These are phyloP conservation scores for Blastomyces parvus DNA, from an alignment of 2,329 filamentous ascomycete genomes.

Conservation along the genomic window DNA sequence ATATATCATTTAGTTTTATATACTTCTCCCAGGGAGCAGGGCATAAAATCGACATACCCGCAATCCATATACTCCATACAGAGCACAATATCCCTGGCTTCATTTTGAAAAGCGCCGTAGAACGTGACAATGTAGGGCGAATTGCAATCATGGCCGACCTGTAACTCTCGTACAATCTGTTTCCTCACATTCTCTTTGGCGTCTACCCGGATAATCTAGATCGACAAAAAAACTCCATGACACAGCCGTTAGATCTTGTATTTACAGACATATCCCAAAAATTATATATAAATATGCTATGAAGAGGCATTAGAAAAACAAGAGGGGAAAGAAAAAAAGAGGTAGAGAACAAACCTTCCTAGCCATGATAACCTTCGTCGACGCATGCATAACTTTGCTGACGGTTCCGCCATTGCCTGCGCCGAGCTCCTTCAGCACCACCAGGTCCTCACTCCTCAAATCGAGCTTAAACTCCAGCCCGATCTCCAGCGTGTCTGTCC, in stretches of 20 bases:
- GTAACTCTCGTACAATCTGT: constrained; percentile 90
- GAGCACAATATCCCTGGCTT: constrained; percentile 96
- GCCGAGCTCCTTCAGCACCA: constrained; percentile 88
- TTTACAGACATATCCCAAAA: not conserved
- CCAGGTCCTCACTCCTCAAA: constrained; percentile 79
- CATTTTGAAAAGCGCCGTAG: constrained; percentile 93
- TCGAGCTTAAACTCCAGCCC: constrained; percentile 95
- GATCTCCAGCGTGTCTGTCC: constrained; percentile 74
- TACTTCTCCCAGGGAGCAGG: not conserved
- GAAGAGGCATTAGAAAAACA: constrained; percentile 6
- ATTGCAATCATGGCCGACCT: constrained; percentile 97
- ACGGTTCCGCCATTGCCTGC: constrained; percentile 96
- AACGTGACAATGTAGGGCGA: constrained; percentile 96
- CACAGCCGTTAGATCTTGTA: not conserved
- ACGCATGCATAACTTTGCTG: constrained; percentile 92
- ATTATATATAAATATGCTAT: not conserved
- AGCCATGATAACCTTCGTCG: constrained; percentile 93
- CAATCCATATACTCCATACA: constrained; percentile 99
- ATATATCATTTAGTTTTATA: not conserved
- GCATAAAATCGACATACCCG: constrained; percentile 56
- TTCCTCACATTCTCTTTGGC: constrained; percentile 95
- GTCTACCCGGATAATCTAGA: constrained; percentile 90
- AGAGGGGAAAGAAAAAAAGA: not conserved
- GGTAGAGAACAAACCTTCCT: constrained; percentile 60
- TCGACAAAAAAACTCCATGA: not conserved